These are phyloP conservation scores for Stentor roeselii DNA, from an alignment of 73 alveolate species.

Conservation along the genomic window DNA sequence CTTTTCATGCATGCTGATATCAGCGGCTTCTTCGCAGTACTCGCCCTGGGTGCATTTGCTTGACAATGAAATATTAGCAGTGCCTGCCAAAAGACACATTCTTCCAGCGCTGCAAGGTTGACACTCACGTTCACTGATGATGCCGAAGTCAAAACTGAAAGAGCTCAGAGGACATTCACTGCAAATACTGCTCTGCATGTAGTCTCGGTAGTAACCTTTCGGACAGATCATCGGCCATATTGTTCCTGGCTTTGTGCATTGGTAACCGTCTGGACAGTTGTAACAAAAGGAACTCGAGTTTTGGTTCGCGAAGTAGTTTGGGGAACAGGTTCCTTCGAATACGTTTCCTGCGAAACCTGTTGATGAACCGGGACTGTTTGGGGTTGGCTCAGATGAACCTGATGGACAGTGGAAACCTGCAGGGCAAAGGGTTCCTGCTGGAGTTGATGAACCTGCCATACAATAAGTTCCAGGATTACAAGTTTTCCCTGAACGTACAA, in stretches of 20 bases:
- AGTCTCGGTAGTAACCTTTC: constrained; percentile 61
- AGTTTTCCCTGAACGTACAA: constrained; percentile 48
- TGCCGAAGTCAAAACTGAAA: constrained; percentile 67
- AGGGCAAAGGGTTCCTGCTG: constrained; percentile 74
- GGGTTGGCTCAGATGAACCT: constrained; percentile 52
- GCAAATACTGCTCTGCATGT: constrained; percentile 56
- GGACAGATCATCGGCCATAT: constrained; percentile 78
- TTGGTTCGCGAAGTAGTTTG: constrained; percentile 66
- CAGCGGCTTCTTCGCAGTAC: constrained; percentile 65
- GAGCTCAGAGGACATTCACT: constrained; percentile 75
- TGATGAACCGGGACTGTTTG: constrained; percentile 50
- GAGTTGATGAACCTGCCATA: constrained; percentile 63
- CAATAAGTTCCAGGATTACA: constrained; percentile 79
- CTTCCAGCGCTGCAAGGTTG: constrained; percentile 72
- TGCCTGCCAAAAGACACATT: constrained; percentile 58
- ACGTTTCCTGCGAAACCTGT: constrained; percentile 51
- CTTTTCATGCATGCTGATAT: constrained; percentile 30
- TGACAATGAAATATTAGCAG: constrained; percentile 52
- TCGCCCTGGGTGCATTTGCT: constrained; percentile 76
- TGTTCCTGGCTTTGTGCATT: constrained; percentile 74
- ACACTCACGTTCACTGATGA: constrained; percentile 58
- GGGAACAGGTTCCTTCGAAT: constrained; percentile 55
- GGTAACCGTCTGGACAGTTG: constrained; percentile 86
- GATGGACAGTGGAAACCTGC: constrained; percentile 74
- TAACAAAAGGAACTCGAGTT: constrained; percentile 47